Percentiles rank a stretch among this genome's conserved stretches.
Evolutionary conservation across 345 rosid genomes (phyloP).

Genomic region (Dipteronia dyeriana): DNA sequence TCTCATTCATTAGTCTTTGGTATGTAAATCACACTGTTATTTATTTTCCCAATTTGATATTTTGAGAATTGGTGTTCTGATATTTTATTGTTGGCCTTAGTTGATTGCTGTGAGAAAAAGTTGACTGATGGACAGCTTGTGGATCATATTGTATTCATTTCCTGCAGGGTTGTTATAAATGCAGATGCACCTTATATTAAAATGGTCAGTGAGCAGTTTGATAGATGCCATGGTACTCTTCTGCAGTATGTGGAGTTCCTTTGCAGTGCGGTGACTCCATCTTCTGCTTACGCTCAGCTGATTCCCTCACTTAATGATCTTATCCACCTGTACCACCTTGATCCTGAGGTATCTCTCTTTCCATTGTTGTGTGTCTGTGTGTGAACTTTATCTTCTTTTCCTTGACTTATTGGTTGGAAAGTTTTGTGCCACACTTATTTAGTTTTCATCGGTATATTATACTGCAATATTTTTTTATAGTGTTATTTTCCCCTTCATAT

Average conservation of each 20-base stretch:
- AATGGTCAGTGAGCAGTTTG: conserved; percentile 99
- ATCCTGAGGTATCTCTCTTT: conserved; percentile 74
- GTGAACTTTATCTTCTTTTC: background rate
- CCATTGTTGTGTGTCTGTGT: background rate
- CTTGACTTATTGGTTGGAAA: background rate
- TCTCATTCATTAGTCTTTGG: background rate
- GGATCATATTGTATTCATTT: background rate
- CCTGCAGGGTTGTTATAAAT: conserved; percentile 84
- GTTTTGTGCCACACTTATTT: background rate
- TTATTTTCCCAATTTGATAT: background rate
- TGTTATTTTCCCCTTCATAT: conserved; percentile 26
- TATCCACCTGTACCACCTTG: conserved; percentile 87
- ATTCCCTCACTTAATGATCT: conserved; percentile 90
- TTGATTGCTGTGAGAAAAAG: background rate
- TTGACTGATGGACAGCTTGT: background rate
- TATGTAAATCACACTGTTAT: background rate
- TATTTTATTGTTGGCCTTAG: background rate
- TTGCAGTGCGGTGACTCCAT: conserved; percentile 75
- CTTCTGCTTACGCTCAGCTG: conserved; percentile 73
- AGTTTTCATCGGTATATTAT: background rate
- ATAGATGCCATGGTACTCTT: conserved; percentile 98
- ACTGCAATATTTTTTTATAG: background rate
- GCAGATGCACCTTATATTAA: conserved; percentile 95
- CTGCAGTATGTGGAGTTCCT: conserved; percentile 98
- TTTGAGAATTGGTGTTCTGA: conserved; percentile 1